Evolutionary conservation across 2,329 filamentous ascomycete species (phyloP).

Genomic region (Sclerotinia spermophila): DNA sequence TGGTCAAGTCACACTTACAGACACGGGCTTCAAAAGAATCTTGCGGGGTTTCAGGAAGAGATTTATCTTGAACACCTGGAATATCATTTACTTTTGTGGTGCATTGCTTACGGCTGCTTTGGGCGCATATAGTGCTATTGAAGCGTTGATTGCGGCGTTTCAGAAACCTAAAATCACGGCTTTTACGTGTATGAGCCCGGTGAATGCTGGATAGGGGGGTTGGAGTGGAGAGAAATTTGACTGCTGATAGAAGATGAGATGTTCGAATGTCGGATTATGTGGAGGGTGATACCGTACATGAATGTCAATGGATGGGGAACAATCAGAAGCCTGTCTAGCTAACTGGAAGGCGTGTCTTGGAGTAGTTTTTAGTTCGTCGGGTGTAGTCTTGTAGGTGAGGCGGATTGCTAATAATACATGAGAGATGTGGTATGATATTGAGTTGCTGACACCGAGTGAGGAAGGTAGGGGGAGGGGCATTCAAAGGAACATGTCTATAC

Average conservation of each 20-base stretch:
- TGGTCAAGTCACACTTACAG: slow-evolving; percentile 17
- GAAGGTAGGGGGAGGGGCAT: too few species aligned
- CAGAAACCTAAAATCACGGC: slow-evolving; percentile 26
- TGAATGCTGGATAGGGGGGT: neutral
- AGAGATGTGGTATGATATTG: neutral
- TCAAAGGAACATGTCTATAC: neutral
- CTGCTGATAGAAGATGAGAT: neutral
- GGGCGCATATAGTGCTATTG: slow-evolving; percentile 34
- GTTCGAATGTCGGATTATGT: neutral
- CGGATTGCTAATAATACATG: neutral
- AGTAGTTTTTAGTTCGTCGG: neutral
- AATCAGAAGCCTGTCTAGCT: neutral
- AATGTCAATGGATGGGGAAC: neutral
- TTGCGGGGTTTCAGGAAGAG: slow-evolving; percentile 25
- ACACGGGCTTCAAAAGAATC: slow-evolving; percentile 19
- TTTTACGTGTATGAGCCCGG: slow-evolving; percentile 27
- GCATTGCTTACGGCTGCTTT: slow-evolving; percentile 26
- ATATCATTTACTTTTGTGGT: slow-evolving; percentile 28
- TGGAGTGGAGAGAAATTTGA: neutral
- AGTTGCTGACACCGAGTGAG: too few species aligned
- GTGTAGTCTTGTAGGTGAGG: neutral
- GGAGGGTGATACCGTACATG: too few species aligned
- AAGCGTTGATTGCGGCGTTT: slow-evolving; percentile 36
- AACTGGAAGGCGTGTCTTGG: neutral
- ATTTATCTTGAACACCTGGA: slow-evolving; percentile 24